These are phyloP conservation scores for Juglanconis oblonga DNA, from an alignment of 2,329 filamentous ascomycete genomes.

Conservation along the genomic window DNA sequence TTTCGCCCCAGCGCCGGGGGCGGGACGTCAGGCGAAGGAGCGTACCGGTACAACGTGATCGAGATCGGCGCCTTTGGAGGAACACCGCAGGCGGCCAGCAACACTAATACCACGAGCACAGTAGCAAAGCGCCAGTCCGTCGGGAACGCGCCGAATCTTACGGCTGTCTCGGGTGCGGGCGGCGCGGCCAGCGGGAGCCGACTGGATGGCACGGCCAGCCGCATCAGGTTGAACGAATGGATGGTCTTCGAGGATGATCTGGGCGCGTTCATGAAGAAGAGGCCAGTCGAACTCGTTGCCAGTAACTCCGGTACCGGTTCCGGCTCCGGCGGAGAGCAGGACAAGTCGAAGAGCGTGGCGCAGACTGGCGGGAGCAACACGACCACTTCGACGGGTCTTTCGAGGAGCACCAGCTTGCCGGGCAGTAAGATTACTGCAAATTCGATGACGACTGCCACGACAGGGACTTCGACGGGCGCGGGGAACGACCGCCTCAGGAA, in stretches of 20 bases:
- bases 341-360: neutral
- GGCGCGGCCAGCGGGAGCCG: neutral
- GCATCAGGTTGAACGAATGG: conserved; percentile 17
- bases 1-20: conserved; percentile 8
- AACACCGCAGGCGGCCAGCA: neutral
- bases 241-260: conserved; percentile 18
- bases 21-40: neutral
- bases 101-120: neutral
- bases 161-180: neutral
- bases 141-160: neutral
- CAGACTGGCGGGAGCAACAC: neutral
- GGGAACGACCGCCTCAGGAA: neutral
- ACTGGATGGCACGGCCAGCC: neutral
- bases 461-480: neutral
- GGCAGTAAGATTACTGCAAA: conserved; percentile 4
- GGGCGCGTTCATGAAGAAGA: conserved; percentile 16
- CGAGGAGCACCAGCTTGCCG: conserved; percentile 12
- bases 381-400: neutral
- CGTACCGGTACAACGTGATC: conserved; percentile 16
- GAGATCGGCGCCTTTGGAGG: conserved; percentile 16
- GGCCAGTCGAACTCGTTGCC: conserved; percentile 4
- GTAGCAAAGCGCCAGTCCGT: conserved; percentile 8
- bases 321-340: neutral
- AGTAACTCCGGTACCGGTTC: neutral
- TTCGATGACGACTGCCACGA: neutral